These are phyloP conservation scores for Micromonas commoda DNA, from an alignment of 139 green algal species.

Conservation along the genomic window DNA sequence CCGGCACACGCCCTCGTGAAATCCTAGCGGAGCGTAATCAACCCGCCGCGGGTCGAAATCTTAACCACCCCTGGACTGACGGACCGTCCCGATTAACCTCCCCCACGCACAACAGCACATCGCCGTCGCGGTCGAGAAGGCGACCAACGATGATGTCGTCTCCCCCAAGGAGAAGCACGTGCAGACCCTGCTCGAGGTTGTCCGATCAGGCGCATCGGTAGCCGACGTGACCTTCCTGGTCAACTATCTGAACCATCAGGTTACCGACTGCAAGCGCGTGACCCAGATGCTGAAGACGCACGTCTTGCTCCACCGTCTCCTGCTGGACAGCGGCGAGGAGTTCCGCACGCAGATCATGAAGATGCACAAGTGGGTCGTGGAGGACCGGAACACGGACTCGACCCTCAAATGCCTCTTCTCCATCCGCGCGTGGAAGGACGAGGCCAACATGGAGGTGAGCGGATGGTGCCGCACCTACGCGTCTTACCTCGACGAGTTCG, in stretches of 20 bases:
- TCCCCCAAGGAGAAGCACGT: slow-evolving; percentile 96
- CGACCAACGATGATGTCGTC: slow-evolving; percentile 71
- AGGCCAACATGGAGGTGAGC: slow-evolving; percentile 41
- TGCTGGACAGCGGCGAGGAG: slow-evolving; percentile 52
- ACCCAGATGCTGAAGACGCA: slow-evolving; percentile 70
- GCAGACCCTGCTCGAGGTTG: not conserved
- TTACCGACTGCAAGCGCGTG: slow-evolving; percentile 41
- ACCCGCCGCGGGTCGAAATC: too few species aligned
- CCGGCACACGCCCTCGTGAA: too few species aligned
- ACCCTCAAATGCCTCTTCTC: not conserved
- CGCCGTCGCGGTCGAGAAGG: slow-evolving; percentile 49
- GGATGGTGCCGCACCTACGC: slow-evolving; percentile 78
- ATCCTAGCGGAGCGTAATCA: too few species aligned
- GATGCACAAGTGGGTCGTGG: not conserved
- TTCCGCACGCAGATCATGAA: not conserved
- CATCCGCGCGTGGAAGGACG: slow-evolving; percentile 16
- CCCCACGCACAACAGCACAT: not conserved
- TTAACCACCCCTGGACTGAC: too few species aligned
- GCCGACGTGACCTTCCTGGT: slow-evolving; percentile 7
- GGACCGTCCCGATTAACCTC: too few species aligned
- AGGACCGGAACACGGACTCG: not conserved
- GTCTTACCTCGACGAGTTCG: slow-evolving; percentile 75
- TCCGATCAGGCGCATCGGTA: not conserved
- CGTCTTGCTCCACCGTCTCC: slow-evolving; percentile 75
- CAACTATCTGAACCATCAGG: not conserved